Evolutionary conservation across 2,329 filamentous ascomycete species (phyloP).

Genomic region (Whalleya microplaca): DNA sequence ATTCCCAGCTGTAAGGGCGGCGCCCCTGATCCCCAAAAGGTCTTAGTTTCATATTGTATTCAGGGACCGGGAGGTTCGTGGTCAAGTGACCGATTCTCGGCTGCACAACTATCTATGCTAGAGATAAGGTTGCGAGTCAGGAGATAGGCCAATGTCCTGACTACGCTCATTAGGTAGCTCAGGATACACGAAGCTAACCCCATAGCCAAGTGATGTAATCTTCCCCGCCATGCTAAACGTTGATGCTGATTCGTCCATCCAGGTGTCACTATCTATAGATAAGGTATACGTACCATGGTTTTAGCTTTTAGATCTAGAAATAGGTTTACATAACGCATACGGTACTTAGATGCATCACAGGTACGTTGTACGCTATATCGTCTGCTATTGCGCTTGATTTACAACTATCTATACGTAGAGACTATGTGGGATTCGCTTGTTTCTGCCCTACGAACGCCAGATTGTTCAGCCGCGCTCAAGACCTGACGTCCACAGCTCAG

Average conservation of each 20-base stretch:
- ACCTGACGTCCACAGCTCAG: too few species aligned
- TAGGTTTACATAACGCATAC: not conserved
- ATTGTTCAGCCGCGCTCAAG: too few species aligned
- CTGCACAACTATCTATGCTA: constrained; percentile 21
- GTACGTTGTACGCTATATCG: not conserved
- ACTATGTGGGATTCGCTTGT: too few species aligned
- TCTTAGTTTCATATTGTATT: too few species aligned
- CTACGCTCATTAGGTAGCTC: constrained; percentile 11
- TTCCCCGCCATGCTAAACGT: constrained; percentile 9
- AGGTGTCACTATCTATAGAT: not conserved
- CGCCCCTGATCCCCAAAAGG: too few species aligned
- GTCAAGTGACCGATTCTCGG: constrained; percentile 19
- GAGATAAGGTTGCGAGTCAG: constrained; percentile 22
- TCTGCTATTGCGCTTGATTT: too few species aligned
- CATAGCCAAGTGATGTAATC: constrained; percentile 16
- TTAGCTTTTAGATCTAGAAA: not conserved
- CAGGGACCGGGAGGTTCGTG: not conserved
- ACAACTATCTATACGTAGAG: too few species aligned
- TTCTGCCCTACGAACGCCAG: too few species aligned
- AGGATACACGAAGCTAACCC: not conserved
- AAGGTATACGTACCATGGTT: not conserved
- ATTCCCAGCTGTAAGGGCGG: not conserved
- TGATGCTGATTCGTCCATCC: not conserved
- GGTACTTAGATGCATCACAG: not conserved
- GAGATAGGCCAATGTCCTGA: constrained; percentile 13